These are phyloP conservation scores for Chalciporus sphaerocephalus DNA, from an alignment of 768 basidiomycete genomes.

Conservation along the genomic window DNA sequence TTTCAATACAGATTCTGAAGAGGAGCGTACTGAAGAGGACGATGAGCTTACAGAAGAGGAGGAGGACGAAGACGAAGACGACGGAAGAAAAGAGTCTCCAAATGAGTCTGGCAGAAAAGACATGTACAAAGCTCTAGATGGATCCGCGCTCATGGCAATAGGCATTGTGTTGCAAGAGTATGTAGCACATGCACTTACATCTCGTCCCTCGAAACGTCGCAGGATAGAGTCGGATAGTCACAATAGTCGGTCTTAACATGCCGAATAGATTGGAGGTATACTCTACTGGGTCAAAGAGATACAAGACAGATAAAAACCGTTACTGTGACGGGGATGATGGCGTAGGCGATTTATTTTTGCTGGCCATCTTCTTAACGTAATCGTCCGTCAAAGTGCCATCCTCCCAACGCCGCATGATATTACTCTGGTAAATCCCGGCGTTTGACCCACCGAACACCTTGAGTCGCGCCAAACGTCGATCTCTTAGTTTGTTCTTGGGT, in stretches of 20 bases:
- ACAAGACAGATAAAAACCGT: not conserved
- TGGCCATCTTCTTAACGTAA: conserved; percentile 26
- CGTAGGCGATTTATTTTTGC: conserved; percentile 15
- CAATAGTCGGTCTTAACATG: conserved; percentile 1
- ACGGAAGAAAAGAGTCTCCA: conserved; percentile 1
- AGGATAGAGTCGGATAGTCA: conserved; percentile 1
- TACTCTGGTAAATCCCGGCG: conserved; percentile 71
- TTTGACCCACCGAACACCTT: conserved; percentile 81
- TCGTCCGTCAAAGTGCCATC: conserved; percentile 62
- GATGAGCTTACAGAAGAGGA: conserved; percentile 14
- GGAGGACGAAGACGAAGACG: conserved; percentile 14
- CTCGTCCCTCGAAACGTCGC: conserved; percentile 6
- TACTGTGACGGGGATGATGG: conserved; percentile 12
- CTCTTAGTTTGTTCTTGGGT: conserved; percentile 94
- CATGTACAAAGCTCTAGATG: conserved; percentile 75
- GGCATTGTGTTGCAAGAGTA: conserved; percentile 71
- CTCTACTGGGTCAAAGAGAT: not conserved
- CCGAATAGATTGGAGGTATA: conserved; percentile 7
- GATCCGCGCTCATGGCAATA: conserved; percentile 67
- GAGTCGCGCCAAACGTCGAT: conserved; percentile 80
- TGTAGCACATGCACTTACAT: conserved; percentile 36
- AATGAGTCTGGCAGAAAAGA: conserved; percentile 33
- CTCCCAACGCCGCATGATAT: conserved; percentile 81
- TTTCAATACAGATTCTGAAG: conserved; percentile 4
- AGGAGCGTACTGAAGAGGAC: conserved; percentile 12